Evolutionary conservation across 108 stramenopile genomes (phyloP).

Genomic region (Mayamaea pseudoterrestris): DNA sequence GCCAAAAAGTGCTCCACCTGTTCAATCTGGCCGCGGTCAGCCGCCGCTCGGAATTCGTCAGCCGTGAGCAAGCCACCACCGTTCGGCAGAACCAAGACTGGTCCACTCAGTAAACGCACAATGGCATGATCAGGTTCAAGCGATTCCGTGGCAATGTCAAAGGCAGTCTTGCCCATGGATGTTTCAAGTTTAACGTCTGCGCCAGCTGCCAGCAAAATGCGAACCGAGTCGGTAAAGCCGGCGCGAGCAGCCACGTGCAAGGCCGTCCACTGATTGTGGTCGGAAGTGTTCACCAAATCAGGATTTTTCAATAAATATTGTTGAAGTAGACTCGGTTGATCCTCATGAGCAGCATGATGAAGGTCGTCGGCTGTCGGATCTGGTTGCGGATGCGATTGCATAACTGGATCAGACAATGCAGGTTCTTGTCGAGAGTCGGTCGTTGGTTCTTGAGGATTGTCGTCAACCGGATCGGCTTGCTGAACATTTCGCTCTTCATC

Average conservation of each 20-base stretch:
- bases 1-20: conserved; percentile 3
- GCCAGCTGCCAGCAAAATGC: conserved; percentile 1
- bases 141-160: conserved; percentile 1
- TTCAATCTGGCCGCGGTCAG: conserved; percentile 10
- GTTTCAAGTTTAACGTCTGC: neutral
- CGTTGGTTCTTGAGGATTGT: no score
- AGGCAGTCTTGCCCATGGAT: neutral
- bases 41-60: conserved; percentile 21
- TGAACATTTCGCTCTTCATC: no score
- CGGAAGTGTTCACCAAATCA: conserved; percentile 12
- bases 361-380: no score
- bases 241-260: conserved; percentile 15
- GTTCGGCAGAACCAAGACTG: no score
- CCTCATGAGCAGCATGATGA: no score
- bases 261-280: conserved; percentile 22
- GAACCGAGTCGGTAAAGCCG: conserved; percentile 6
- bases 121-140: neutral
- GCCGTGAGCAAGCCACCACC: no score
- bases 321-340: no score
- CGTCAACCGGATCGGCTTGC: no score
- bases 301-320: neutral
- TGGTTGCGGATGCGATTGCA: no score
- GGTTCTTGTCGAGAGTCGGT: no score
- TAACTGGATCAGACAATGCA: no score
- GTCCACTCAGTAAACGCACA: neutral